Base-by-base conservation (phyloP, 495 filamentous ascomycete species). In the Lepidopterella palustris region DNA sequence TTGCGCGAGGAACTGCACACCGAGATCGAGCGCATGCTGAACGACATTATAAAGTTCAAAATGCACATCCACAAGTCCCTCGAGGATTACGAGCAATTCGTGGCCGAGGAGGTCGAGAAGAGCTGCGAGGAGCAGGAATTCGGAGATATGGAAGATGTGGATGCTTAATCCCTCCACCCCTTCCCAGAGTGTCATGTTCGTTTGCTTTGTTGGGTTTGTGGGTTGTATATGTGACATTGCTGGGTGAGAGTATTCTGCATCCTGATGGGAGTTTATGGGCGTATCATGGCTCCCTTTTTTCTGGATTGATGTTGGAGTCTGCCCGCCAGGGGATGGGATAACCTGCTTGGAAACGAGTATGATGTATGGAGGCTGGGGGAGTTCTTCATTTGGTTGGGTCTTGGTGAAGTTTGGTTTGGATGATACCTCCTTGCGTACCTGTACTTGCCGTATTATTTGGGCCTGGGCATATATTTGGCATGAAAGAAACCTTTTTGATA, bases 31-130 rank as follows among this genome's bases (percentile, higher is more conserved):
- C 87, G 86, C 62, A 92, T 97, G 84, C 75, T 98, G 63, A 95
- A 96, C 74, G 92, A 97, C 68, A 86, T 97, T 70, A 95, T 97
- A 77, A 90, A 90, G 64, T 98, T 98, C 84, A 98, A 98, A 76
- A 85, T 97, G 57, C 93, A 97, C 70, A 80, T 98, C 47, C 93
- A 97, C 72, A 89, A 89, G 73, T 85, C 83, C 55, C 76, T 98
- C 32, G 91, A 96, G 72, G 88, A 91, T 67, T 96, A 95, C 71
- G 92, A 97, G 72, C 85, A 82, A 51, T 95, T 96, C 69, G 89
- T 93, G 3, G 87, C 88, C 20, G 87, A 92, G 64, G 92, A 97
- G 77, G 85, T 95, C 35, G 87, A 92, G 76, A 84, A 86, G 71
- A 90, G 96, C 76, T 69, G 62, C 29, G 68, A 72, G 63, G 72